Percentiles rank a stretch among this genome's conserved stretches.
These are phyloP conservation scores for Microbotryomycetes sp. DNA, from an alignment of 1,284 basidiomycete genomes.

Conservation along the genomic window DNA sequence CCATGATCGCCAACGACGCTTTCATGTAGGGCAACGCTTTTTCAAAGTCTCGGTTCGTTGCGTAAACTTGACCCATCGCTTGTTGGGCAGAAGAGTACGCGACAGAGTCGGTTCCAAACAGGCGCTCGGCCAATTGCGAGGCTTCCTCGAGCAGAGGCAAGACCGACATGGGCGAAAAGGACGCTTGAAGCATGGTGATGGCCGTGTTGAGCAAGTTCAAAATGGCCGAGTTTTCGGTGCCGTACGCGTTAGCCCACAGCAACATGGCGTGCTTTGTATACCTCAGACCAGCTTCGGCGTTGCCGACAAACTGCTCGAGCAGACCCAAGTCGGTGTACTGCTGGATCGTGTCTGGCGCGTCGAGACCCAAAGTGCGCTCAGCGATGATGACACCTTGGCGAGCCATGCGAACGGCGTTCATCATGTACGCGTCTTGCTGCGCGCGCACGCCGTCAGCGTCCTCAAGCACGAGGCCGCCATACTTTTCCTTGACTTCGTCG, in stretches of 20 bases:
- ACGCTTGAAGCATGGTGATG: conserved; percentile 19
- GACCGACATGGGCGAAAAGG: neutral
- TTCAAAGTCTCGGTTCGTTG: conserved; percentile 39
- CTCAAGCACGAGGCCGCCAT: conserved; percentile 18
- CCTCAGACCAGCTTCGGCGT: conserved; percentile 44
- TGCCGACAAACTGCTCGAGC: conserved; percentile 45
- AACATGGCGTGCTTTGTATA: conserved; percentile 48
- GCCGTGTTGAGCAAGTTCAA: conserved; percentile 43
- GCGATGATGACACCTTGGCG: conserved; percentile 51
- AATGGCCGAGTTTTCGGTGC: conserved; percentile 47
- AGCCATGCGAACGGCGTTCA: conserved; percentile 48
- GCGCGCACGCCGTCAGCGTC: conserved; percentile 27
- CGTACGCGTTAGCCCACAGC: conserved; percentile 50
- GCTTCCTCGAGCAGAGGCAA: conserved; percentile 7
- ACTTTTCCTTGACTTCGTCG: conserved; percentile 17
- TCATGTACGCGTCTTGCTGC: conserved; percentile 41
- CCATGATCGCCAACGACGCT: conserved; percentile 43
- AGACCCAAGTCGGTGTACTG: conserved; percentile 54
- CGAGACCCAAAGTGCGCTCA: conserved; percentile 50
- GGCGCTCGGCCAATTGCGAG: conserved; percentile 18
- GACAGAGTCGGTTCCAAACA: conserved; percentile 33
- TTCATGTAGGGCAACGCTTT: conserved; percentile 42
- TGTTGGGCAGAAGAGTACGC: conserved; percentile 43
- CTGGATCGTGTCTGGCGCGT: conserved; percentile 48
- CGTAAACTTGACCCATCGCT: conserved; percentile 40